Base-by-base conservation (phyloP, 1,284 basidiomycete species). In the Kwoniella shivajii region DNA sequence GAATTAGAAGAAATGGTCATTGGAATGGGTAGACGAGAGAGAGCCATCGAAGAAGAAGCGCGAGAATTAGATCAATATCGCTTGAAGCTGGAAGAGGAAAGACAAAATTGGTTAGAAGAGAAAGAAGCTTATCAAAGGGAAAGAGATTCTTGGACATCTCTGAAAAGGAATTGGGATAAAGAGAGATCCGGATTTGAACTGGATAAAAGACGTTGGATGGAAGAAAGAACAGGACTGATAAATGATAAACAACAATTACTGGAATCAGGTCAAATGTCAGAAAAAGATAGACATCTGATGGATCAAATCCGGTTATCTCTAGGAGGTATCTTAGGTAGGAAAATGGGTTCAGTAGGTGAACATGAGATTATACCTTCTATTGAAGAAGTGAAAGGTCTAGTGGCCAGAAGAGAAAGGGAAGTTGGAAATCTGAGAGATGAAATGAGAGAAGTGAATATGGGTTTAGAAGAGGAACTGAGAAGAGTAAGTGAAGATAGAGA, bases 401-500 rank as follows among this genome's bases (percentile, higher is more conserved):
- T 83, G 52, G 79, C 81, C 64, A 73, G 75, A 66, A 82, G 82
- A 63, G 82, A 83, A 43, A 78, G 78, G 44, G 83, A 85, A 61
- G 69, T 86, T 22, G 73, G 73, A 3, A 58, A 57, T 20, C 57
- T 73, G 29, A 60, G 60, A 46, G 72, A 73, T 10, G 73, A 76
- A 60, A 68, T 78, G 64, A 54, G 61, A 56, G 76, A 82, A 59
- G 75, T 87, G 55, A 82, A 78, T 51, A 72, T 76, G 60, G 80
- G 82, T 41, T 80, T 83, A 71, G 83, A 85, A 50, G 78, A 79
- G 30, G 84, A 86, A 68, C 78, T 85, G 34, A 78, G 75, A 24
- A 74, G 80, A 27, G 85, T 86, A 81, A 81, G 83, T 31, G 79
- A 80, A 50, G 84, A 86, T 67, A 80, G 81, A 60, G 77, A 79